These are phyloP conservation scores for Acephala macrosclerotiorum DNA, from an alignment of 2,329 filamentous ascomycete species.

Conservation along the genomic window DNA sequence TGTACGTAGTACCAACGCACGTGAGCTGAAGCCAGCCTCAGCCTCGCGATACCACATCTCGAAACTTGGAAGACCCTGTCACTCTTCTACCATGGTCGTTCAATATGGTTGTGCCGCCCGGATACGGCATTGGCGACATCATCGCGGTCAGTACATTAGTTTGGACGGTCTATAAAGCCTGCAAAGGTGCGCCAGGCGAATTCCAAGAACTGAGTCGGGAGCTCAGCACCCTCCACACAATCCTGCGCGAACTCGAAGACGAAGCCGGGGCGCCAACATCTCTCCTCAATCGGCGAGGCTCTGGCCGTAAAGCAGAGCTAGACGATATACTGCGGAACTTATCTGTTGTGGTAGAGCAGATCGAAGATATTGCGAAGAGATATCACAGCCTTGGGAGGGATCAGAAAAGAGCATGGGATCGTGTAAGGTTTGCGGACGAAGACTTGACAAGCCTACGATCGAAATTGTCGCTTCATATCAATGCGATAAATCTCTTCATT, in stretches of 20 bases:
- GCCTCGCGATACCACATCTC: neutral
- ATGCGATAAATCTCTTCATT: constrained; percentile 5
- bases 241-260: constrained; percentile 13
- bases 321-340: neutral
- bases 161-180: constrained; percentile 14
- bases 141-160: constrained; percentile 17
- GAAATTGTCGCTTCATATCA: constrained; percentile 6
- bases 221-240: constrained; percentile 2
- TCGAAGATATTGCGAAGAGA: constrained; percentile 7
- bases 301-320: neutral
- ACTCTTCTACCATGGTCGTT: neutral
- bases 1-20: too few species aligned
- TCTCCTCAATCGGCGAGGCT: constrained; percentile 9
- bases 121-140: constrained; percentile 21
- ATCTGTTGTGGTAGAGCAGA: neutral
- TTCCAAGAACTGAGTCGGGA: constrained; percentile 11
- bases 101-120: constrained; percentile 4
- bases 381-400: constrained; percentile 12
- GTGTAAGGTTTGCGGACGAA: neutral
- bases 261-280: neutral
- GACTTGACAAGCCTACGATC: constrained; percentile 7
- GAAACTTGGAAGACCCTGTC: neutral
- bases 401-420: constrained; percentile 13
- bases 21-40: neutral
- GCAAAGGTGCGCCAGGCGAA: constrained; percentile 12